A percentile compares a stretch with the other conserved stretches of the same genome.
Conservation (phyloP, 2,329 filamentous ascomycete genomes). For the Botryotinia narcissicola region DNA sequence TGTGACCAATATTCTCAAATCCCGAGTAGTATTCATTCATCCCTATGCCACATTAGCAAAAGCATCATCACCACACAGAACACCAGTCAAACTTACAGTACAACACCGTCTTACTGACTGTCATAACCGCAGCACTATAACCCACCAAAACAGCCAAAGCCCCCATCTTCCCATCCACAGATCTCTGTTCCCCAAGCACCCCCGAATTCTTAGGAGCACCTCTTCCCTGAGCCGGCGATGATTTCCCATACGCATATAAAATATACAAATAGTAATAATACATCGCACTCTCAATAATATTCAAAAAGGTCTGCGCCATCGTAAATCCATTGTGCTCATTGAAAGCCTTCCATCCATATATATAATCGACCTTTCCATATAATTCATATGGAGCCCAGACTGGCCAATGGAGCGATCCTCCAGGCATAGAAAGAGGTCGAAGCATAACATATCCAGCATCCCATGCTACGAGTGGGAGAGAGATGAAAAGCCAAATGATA, state of each 20-base stretch:
- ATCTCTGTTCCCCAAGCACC: constrained; percentile 48
- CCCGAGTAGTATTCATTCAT: constrained; percentile 59
- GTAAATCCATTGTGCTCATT: constrained; percentile 62
- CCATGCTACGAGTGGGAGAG: constrained; percentile 66
- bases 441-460: constrained; percentile 65
- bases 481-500: constrained; percentile 59
- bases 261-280: constrained; percentile 60
- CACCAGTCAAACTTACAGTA: constrained; percentile 53
- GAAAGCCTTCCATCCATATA: constrained; percentile 65
- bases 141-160: constrained; percentile 56
- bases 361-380: constrained; percentile 63
- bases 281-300: constrained; percentile 56
- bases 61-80: not conserved
- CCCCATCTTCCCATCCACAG: constrained; percentile 51
- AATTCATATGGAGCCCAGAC: constrained; percentile 65
- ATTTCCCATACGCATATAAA: constrained; percentile 45
- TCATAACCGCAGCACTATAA: constrained; percentile 60
- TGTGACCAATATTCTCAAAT: constrained; percentile 62
- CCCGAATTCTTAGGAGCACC: constrained; percentile 41
- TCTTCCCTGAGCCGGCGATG: constrained; percentile 34
- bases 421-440: constrained; percentile 66
- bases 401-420: constrained; percentile 58
- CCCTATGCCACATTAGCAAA: constrained; percentile 42
- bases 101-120: constrained; percentile 64
- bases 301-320: constrained; percentile 58